These are phyloP conservation scores for Citrus cavaleriei DNA, from an alignment of 345 rosid genomes.

Conservation along the genomic window DNA sequence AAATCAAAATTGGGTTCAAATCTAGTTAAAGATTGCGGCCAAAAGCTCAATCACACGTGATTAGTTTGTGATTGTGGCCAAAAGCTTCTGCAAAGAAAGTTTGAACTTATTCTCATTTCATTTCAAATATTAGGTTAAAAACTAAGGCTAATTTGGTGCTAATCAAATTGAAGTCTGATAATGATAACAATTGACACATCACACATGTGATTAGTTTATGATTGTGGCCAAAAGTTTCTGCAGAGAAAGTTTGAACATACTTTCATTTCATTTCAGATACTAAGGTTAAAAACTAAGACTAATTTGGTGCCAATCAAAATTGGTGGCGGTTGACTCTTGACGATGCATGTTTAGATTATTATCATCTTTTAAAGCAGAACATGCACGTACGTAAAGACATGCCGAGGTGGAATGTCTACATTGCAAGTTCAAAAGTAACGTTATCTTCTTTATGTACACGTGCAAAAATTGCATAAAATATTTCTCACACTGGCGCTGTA, in stretches of 20 bases:
- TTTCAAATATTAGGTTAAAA: too few relatives aligned
- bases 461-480: background rate
- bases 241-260: background rate
- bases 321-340: background rate
- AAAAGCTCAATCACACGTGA: background rate
- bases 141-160: background rate
- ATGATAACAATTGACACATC: too few relatives aligned
- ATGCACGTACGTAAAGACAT: background rate
- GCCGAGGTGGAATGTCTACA: conserved; percentile 19
- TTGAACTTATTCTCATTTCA: too few relatives aligned
- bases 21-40: background rate
- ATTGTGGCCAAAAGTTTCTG: background rate
- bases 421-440: conserved; percentile 11
- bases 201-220: too few relatives aligned
- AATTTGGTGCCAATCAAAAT: background rate
- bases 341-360: background rate
- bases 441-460: background rate
- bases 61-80: too few relatives aligned
- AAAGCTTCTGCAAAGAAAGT: background rate
- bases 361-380: background rate
- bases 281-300: too few relatives aligned
- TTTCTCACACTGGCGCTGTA: background rate
- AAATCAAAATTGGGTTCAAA: conserved; percentile 13
- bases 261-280: too few relatives aligned
- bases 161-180: background rate